A percentile compares a stretch with the other conserved stretches of the same genome.
Conservation (phyloP, 805 yeast species). For the Candida nanaspora region DNA sequence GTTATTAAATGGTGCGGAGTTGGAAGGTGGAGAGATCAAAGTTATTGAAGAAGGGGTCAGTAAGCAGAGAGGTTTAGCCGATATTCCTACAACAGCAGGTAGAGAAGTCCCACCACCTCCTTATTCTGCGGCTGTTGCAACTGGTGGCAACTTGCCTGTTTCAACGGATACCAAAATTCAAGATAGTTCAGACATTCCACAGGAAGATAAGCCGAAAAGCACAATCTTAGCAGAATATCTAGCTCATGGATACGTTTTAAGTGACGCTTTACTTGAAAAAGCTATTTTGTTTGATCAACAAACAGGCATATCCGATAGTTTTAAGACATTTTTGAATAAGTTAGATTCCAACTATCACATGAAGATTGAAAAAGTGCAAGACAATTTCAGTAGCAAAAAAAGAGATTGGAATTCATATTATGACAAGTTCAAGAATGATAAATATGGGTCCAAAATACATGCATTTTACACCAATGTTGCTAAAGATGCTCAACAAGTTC, state of each 20-base stretch:
- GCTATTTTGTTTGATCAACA: constrained; percentile 59
- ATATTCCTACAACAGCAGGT: neutral
- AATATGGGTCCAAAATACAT: constrained; percentile 54
- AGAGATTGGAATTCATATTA: constrained; percentile 33
- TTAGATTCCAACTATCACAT: constrained; percentile 54
- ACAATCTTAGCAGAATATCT: constrained; percentile 71
- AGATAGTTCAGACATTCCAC: constrained; percentile 40
- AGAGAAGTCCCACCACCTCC: neutral
- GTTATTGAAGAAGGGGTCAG: constrained; percentile 30
- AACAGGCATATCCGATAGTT: constrained; percentile 51
- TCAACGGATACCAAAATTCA: no score
- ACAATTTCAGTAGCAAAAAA: constrained; percentile 19
- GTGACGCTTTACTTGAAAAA: constrained; percentile 53
- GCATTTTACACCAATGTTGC: constrained; percentile 50
- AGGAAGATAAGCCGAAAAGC: constrained; percentile 72
- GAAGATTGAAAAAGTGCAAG: constrained; percentile 26
- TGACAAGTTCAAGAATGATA: constrained; percentile 36
- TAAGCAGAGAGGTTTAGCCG: constrained; percentile 9
- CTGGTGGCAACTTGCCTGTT: no score
- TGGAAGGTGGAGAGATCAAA: constrained; percentile 48
- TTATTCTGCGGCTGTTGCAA: neutral
- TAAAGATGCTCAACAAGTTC: constrained; percentile 55
- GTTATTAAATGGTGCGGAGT: constrained; percentile 65
- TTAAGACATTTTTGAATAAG: constrained; percentile 45
- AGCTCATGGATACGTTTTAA: constrained; percentile 62